Percentiles rank a stretch among this genome's conserved stretches.
These are phyloP conservation scores for Heterobasidion irregulare DNA, from an alignment of 1,284 basidiomycete genomes.

Conservation along the genomic window DNA sequence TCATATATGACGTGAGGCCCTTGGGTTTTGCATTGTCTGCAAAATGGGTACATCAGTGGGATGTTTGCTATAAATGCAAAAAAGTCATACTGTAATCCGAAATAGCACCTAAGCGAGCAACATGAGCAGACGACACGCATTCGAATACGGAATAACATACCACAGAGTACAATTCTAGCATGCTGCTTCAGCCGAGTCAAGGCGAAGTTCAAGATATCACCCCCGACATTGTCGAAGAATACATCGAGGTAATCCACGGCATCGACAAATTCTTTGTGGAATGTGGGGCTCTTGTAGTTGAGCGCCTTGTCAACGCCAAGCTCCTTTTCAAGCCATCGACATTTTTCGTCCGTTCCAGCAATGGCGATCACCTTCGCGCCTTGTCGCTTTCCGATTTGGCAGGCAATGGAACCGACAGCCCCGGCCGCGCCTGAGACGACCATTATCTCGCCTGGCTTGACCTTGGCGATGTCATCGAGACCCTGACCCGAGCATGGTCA, in stretches of 20 bases:
- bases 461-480: constrained; percentile 68
- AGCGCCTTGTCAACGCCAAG: constrained; percentile 78
- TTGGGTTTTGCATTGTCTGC: constrained; percentile 46
- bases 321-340: constrained; percentile 72
- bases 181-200: constrained; percentile 67
- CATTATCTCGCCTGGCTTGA: constrained; percentile 78
- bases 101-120: constrained; percentile 53
- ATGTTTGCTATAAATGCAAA: background rate
- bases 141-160: constrained; percentile 18
- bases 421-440: constrained; percentile 87
- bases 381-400: constrained; percentile 68
- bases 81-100: constrained; percentile 54
- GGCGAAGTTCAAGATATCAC: constrained; percentile 73
- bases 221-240: constrained; percentile 87
- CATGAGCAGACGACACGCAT: background rate
- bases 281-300: constrained; percentile 64
- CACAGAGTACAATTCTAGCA: constrained; percentile 75
- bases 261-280: constrained; percentile 49
- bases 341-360: constrained; percentile 75
- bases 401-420: constrained; percentile 70
- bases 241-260: constrained; percentile 64
- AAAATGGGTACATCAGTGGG: background rate
- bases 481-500: constrained; percentile 41
- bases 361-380: constrained; percentile 82
- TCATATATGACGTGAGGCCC: constrained; percentile 52